Evolutionary conservation across 2,329 filamentous ascomycete species (phyloP).

Genomic region (Chaetomium olivaceum): DNA sequence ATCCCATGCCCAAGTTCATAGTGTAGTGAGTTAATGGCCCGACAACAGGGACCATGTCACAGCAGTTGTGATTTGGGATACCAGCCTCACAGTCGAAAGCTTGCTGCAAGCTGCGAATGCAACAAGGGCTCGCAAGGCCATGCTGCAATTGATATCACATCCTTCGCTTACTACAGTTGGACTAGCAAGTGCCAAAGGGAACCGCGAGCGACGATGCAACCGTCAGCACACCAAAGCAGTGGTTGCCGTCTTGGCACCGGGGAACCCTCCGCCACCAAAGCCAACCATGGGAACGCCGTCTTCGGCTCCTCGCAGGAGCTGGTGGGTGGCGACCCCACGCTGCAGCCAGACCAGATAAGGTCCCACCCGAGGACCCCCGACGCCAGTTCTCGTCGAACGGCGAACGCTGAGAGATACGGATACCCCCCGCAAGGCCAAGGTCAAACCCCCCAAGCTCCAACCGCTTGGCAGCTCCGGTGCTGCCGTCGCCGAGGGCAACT

Average conservation of each 20-base stretch:
- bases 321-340: conserved; percentile 17
- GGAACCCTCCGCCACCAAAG: conserved; percentile 5
- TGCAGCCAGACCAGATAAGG: conserved; percentile 1
- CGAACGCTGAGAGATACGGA: not conserved
- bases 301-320: conserved; percentile 2
- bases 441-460: not conserved
- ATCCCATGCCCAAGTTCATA: not conserved
- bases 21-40: not conserved
- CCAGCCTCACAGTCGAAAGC: not conserved
- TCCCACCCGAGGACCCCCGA: not conserved
- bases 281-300: not conserved
- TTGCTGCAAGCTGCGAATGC: conserved; percentile 3
- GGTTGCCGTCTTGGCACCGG: conserved; percentile 21
- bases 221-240: conserved; percentile 17
- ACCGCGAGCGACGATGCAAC: not conserved
- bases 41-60: not conserved
- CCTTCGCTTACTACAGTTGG: conserved; percentile 15
- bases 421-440: not conserved
- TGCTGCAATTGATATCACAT: conserved; percentile 29
- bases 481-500: conserved; percentile 11
- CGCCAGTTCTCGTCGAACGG: not conserved
- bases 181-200: not conserved
- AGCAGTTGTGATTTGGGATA: conserved; percentile 11
- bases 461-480: not conserved
- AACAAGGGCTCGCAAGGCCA: conserved; percentile 4